These are phyloP conservation scores for Diaporthe amygdali DNA, from an alignment of 2,329 filamentous ascomycete species.

Conservation along the genomic window DNA sequence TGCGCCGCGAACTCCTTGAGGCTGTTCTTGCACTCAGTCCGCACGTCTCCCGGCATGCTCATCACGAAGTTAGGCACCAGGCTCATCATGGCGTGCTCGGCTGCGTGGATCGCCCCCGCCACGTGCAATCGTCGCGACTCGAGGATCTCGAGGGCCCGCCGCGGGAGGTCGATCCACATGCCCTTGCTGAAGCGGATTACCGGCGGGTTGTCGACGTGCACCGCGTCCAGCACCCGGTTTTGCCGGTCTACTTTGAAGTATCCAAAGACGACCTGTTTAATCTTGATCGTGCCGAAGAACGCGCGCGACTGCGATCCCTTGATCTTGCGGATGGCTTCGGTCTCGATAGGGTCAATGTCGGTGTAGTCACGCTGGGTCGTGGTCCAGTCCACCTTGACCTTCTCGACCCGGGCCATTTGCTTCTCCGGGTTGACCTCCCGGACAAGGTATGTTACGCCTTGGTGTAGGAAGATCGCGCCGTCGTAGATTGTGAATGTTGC, in stretches of 20 bases:
- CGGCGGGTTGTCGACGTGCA: constrained; percentile 91
- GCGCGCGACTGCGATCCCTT: constrained; percentile 67
- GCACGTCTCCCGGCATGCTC: constrained; percentile 86
- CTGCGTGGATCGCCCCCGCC: constrained; percentile 90
- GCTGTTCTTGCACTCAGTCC: constrained; percentile 91
- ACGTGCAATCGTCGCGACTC: constrained; percentile 75
- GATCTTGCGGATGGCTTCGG: constrained; percentile 82
- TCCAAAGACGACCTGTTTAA: constrained; percentile 88
- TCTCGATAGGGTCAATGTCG: constrained; percentile 92
- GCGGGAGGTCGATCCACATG: constrained; percentile 94
- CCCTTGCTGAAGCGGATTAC: constrained; percentile 85
- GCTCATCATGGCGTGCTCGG: constrained; percentile 87
- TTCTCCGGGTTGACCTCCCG: constrained; percentile 84
- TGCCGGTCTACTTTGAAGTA: constrained; percentile 97
- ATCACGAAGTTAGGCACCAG: constrained; percentile 92
- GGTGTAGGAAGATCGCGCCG: constrained; percentile 94
- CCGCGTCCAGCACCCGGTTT: constrained; percentile 85
- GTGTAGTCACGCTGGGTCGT: constrained; percentile 93
- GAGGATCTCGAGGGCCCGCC: constrained; percentile 78
- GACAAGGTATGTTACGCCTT: constrained; percentile 91
- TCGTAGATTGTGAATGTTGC: constrained; percentile 97
- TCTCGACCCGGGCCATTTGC: constrained; percentile 84
- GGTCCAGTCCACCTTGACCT: constrained; percentile 92
- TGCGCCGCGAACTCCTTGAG: constrained; percentile 83
- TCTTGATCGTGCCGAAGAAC: constrained; percentile 85